Percentiles rank a stretch among this genome's conserved stretches.
Evolutionary conservation across 225 moss, liverwort and hornwort genomes (phyloP).

Genomic region (Bryoerythrophyllum caledonicum): DNA sequence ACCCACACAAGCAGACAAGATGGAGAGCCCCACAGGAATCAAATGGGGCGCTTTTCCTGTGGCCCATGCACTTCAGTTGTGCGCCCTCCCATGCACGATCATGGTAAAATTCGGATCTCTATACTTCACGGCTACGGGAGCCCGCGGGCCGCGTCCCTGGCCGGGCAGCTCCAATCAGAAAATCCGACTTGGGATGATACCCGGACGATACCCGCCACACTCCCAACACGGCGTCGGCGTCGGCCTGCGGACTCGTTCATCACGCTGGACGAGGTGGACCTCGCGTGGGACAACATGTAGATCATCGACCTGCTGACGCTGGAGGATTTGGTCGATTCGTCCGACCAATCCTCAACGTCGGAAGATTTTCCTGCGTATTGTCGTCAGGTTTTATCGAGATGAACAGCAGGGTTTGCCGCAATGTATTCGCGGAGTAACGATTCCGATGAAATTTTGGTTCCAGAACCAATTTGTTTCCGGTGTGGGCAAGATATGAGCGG

Average conservation of each 20-base stretch:
- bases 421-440: neutral
- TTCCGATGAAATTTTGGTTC: neutral
- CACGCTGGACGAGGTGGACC: slow-evolving; percentile 37
- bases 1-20: neutral
- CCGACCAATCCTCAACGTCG: neutral
- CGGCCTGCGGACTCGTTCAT: slow-evolving; percentile 10
- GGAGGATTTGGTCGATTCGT: slow-evolving; percentile 25
- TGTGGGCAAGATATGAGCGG: neutral
- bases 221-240: no score
- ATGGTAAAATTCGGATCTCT: no score
- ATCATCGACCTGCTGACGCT: slow-evolving; percentile 47
- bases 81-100: neutral
- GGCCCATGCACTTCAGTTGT: neutral
- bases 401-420: neutral
- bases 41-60: neutral
- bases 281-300: slow-evolving; percentile 47
- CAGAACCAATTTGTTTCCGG: slow-evolving; percentile 1
- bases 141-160: no score
- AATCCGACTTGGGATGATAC: no score
- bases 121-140: no score
- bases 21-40: neutral
- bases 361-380: slow-evolving; percentile 5
- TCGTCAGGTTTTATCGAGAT: slow-evolving; percentile 30
- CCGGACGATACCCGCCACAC: no score
- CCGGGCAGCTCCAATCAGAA: no score